phyloP scores from a whole-genome alignment of 768 basidiomycete genomes.

The Russula earlei region DNA sequence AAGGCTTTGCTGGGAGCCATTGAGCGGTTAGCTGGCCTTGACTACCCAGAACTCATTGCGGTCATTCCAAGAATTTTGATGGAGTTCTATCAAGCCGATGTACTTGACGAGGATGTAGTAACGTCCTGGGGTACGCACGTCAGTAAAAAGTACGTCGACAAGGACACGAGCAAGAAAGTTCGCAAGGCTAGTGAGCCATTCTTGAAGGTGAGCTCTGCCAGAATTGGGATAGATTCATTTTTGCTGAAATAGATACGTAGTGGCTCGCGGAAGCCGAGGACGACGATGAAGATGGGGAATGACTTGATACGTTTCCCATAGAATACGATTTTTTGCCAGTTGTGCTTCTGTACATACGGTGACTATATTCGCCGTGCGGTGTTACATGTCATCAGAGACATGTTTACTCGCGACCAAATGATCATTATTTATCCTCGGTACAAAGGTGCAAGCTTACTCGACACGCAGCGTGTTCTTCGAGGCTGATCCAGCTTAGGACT shows the following conservation, averaged over 20 bases:
- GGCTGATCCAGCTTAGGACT: too few relatives aligned
- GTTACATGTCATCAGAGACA: too few relatives aligned
- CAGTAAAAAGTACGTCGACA: constrained; percentile 93
- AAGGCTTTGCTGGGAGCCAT: constrained; percentile 90
- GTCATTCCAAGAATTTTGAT: constrained; percentile 86
- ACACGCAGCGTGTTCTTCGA: too few relatives aligned
- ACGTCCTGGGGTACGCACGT: constrained; percentile 93
- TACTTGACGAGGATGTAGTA: constrained; percentile 86
- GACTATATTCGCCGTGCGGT: too few relatives aligned
- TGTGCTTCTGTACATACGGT: too few relatives aligned
- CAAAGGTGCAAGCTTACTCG: too few relatives aligned
- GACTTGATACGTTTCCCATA: too few relatives aligned
- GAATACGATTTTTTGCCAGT: too few relatives aligned
- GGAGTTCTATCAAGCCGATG: constrained; percentile 85
- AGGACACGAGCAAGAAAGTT: constrained; percentile 91
- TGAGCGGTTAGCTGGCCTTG: constrained; percentile 74
- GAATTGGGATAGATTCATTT: background rate
- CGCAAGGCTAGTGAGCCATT: constrained; percentile 94
- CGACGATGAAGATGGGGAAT: constrained; percentile 25
- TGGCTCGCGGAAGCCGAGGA: constrained; percentile 90
- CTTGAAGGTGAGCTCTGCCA: constrained; percentile 54
- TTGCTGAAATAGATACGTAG: constrained; percentile 28
- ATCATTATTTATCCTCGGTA: too few relatives aligned
- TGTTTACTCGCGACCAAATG: too few relatives aligned
- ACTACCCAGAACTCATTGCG: constrained; percentile 60